Evolutionary conservation across 257 asterid genomes (phyloP).

Genomic region (Plantago elongata): DNA sequence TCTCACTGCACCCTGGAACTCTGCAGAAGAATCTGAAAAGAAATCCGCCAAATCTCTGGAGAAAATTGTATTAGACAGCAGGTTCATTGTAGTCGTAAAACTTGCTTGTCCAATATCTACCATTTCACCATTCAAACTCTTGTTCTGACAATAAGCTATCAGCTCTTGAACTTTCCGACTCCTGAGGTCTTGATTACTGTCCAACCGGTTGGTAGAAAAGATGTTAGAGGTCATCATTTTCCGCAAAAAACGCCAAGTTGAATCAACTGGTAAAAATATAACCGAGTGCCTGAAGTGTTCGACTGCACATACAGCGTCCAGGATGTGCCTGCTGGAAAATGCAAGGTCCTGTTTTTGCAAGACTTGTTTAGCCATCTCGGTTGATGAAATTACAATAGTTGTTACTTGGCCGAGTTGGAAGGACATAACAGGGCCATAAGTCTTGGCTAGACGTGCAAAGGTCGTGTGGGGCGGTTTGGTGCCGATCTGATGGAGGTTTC

Average conservation of each 20-base stretch:
- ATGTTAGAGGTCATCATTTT: background rate
- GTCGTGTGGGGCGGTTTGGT: background rate
- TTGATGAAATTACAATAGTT: background rate
- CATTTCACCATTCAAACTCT: background rate
- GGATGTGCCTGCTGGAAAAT: constrained; percentile 3
- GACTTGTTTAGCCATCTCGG: background rate
- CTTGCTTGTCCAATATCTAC: constrained; percentile 1
- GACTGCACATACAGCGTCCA: background rate
- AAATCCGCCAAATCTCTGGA: background rate
- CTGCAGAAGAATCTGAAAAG: background rate
- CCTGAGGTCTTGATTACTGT: background rate
- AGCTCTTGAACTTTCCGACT: constrained; percentile 1
- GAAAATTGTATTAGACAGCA: constrained; percentile 3
- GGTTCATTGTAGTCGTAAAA: background rate
- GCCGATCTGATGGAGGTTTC: constrained; percentile 10
- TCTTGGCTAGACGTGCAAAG: background rate
- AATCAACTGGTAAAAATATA: background rate
- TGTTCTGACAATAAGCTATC: background rate
- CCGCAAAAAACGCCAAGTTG: constrained; percentile 7
- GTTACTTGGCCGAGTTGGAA: background rate
- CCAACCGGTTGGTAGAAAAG: background rate
- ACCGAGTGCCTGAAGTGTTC: constrained; percentile 4
- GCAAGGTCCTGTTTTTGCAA: constrained; percentile 7
- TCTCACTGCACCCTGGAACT: background rate
- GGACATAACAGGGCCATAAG: constrained; percentile 1